phyloP scores from a whole-genome alignment of 495 filamentous ascomycete genomes.

The Neurospora intermedia region DNA sequence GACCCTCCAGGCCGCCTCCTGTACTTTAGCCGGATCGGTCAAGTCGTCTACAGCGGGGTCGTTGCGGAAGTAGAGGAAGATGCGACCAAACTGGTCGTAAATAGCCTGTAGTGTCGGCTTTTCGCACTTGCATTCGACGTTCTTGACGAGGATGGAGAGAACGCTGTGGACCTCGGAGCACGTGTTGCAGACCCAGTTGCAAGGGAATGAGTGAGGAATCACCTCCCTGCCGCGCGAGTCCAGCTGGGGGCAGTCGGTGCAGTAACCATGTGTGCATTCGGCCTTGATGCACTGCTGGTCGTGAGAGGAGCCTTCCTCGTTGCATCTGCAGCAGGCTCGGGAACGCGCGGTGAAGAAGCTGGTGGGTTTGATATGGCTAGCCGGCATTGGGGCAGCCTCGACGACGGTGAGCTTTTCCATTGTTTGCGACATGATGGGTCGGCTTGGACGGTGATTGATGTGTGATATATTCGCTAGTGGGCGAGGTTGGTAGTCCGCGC shows the following conservation, averaged over 20 bases:
- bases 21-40: conserved; percentile 13
- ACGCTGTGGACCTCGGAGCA: conserved; percentile 13
- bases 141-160: conserved; percentile 9
- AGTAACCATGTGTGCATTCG: conserved; percentile 8
- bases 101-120: conserved; percentile 18
- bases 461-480: not conserved
- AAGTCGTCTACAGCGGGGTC: conserved; percentile 21
- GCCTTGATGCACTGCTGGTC: not conserved
- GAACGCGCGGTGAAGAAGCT: conserved; percentile 8
- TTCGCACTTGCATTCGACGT: conserved; percentile 10
- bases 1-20: conserved; percentile 19
- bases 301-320: not conserved
- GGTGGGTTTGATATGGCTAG: conserved; percentile 8
- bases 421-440: not conserved
- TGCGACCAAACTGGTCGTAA: conserved; percentile 24
- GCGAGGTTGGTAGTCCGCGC: not conserved
- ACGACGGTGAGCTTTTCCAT: not conserved
- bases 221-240: conserved; percentile 5
- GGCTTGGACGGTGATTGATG: not conserved
- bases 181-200: conserved; percentile 21
- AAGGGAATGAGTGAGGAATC: conserved; percentile 15
- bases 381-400: conserved; percentile 3
- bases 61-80: conserved; percentile 22
- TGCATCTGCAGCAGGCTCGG: conserved; percentile 12
- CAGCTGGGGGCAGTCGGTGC: conserved; percentile 4